A percentile compares a stretch with the other conserved stretches of the same genome.
phyloP scores from a whole-genome alignment of 1,284 basidiomycete species.

The Kalmanozyma brasiliensis region DNA sequence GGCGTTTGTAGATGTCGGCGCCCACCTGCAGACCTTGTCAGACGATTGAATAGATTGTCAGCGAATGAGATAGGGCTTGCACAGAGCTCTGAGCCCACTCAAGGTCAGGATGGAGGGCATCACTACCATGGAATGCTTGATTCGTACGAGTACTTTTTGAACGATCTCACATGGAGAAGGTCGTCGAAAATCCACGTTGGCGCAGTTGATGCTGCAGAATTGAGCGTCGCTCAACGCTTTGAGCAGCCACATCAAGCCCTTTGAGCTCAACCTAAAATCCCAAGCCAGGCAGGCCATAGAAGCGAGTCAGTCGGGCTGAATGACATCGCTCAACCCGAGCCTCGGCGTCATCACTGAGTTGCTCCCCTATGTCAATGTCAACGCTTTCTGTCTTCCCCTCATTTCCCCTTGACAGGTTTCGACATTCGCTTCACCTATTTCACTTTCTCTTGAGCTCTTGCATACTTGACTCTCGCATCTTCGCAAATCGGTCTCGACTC shows the following conservation, averaged over 20 bases:
- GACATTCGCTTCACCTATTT: not conserved
- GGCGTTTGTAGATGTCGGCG: too few relatives aligned
- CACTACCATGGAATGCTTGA: too few relatives aligned
- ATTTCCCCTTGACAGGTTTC: conserved; percentile 1
- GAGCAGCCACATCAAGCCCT: not conserved
- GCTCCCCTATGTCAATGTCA: too few relatives aligned
- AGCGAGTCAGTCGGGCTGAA: conserved; percentile 1
- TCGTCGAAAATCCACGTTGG: conserved; percentile 16
- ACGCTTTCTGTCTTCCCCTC: not conserved
- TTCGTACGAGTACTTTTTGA: conserved; percentile 4
- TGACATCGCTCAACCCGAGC: conserved; percentile 2
- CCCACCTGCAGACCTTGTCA: too few relatives aligned
- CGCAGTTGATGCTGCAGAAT: too few relatives aligned
- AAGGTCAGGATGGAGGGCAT: too few relatives aligned
- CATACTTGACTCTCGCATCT: conserved; percentile 2
- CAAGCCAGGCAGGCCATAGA: too few relatives aligned
- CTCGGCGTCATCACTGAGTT: conserved; percentile 1
- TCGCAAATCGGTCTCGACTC: conserved; percentile 1
- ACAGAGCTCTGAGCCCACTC: too few relatives aligned
- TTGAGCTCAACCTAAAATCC: too few relatives aligned
- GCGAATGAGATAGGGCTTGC: too few relatives aligned
- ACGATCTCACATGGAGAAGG: conserved; percentile 26
- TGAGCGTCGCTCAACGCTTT: not conserved
- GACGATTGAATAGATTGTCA: too few relatives aligned
- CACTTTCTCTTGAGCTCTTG: not conserved